Evolutionary conservation across 1,284 basidiomycete genomes (phyloP), one percentile per base, ranked within the genome.

Genomic region (Trichosporon coremiiforme): DNA sequence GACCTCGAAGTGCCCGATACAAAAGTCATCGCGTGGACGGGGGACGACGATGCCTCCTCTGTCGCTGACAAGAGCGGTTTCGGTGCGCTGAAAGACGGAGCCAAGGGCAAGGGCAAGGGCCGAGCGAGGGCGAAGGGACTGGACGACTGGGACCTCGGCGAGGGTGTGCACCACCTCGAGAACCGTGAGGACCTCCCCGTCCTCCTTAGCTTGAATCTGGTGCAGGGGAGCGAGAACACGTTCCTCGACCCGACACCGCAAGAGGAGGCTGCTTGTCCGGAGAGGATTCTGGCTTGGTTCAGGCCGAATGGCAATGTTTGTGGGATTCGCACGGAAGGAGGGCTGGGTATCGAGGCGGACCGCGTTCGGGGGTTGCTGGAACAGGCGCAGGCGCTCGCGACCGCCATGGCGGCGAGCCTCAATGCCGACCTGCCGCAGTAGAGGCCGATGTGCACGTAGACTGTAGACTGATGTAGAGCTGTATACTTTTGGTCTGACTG

Each of bases 101-200:
- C 73, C 9, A 75, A 71, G 53, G 76, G 72, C 12, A 80, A 79
- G 63, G 78, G 76, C 0, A 78, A 75, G 65, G 74, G 72, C 0
- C 71, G 69, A 25, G 71, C 74, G 20, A 66, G 76, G 0, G 75
- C 74, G 0, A 71, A 75, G n/a, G 80, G 80, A 2, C 78, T 74
- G 2, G 83, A 84, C 62, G 82, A 83, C 66, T 84, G 83, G 83
- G 83, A 84, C 72, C 65, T 84, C 67, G 81, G 80, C 66, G 78
- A 76, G 20, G 79, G 77, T 9, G 60, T 71, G 4, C 69, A 71
- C 36, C 67, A 41, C n/a, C 35, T 80, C 64, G 35, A 74, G n/a
- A 73, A 71, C 0, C 73, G 82, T 64, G 76, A 80, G 31, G 69
- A 74, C 1, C 67, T 84, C 53, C 82, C 83, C 1, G 81, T 83